Conservation (phyloP, 140 eudicot species). For the Ambrosia hybrid region DNA sequence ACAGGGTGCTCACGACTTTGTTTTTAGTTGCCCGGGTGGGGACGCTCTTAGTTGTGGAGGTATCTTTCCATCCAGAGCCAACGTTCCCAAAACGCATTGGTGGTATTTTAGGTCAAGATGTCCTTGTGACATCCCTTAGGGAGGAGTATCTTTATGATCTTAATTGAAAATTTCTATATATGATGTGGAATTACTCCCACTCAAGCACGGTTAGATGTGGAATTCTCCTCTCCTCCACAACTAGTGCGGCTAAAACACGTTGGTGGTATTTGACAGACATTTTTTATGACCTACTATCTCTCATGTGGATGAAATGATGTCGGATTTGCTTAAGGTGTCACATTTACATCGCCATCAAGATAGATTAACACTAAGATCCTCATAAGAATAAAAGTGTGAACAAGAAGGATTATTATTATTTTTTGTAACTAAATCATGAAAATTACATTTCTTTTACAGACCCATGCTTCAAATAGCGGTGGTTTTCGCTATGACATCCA, state of each 20-base stretch:
- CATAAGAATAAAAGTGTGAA: background rate
- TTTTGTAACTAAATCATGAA: constrained; percentile 6
- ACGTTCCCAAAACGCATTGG: background rate
- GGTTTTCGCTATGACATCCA: constrained; percentile 75
- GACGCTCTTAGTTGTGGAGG: too few relatives aligned
- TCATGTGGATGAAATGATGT: background rate
- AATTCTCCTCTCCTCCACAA: background rate
- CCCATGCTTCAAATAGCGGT: constrained; percentile 69
- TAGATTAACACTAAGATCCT: background rate
- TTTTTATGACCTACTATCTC: background rate
- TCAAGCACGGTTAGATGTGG: background rate
- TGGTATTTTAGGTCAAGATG: background rate
- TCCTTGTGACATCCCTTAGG: background rate
- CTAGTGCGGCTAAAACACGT: background rate
- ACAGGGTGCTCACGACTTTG: too few relatives aligned
- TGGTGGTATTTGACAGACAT: background rate
- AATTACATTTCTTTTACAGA: constrained; percentile 48
- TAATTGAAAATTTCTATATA: background rate
- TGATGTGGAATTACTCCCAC: background rate
- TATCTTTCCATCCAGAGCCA: too few relatives aligned
- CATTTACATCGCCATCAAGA: background rate
- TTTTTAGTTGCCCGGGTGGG: too few relatives aligned
- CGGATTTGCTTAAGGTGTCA: background rate
- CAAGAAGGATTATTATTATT: background rate
- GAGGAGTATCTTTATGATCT: constrained; percentile 10